phyloP scores from a whole-genome alignment of 2,329 filamentous ascomycete species.

The Verruconis gallopava region DNA sequence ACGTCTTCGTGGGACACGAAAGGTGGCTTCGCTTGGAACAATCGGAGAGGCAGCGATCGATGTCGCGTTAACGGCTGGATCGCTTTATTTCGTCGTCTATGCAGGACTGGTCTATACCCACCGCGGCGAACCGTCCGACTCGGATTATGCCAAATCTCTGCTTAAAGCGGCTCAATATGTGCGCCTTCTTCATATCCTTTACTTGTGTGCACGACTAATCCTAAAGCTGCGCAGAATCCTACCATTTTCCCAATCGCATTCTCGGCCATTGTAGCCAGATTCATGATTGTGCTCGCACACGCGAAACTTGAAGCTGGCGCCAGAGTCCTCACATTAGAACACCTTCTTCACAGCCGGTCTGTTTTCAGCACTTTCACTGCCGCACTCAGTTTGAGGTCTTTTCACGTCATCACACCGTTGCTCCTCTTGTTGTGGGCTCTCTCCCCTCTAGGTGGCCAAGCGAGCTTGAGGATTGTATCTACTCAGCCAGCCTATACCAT shows the following conservation, averaged over 20 bases:
- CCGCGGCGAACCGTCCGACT: background rate
- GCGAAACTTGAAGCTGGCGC: conserved; percentile 21
- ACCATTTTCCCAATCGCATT: conserved; percentile 26
- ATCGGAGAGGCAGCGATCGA: no score
- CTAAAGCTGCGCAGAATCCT: conserved; percentile 15
- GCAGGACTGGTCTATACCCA: background rate
- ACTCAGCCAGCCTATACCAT: conserved; percentile 9
- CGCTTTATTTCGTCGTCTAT: background rate
- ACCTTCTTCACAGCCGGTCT: conserved; percentile 17
- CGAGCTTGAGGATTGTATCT: conserved; percentile 21
- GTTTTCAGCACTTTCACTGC: conserved; percentile 25
- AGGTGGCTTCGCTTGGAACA: no score
- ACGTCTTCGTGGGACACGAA: no score
- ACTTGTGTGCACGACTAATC: no score
- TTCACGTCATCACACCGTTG: conserved; percentile 21
- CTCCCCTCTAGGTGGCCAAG: conserved; percentile 26
- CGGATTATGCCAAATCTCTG: background rate
- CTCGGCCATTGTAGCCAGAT: conserved; percentile 22
- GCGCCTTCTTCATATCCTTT: no score
- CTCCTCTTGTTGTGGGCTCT: conserved; percentile 23
- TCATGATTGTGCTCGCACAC: conserved; percentile 24
- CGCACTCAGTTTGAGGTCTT: conserved; percentile 19
- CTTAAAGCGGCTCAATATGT: background rate
- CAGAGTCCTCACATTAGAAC: conserved; percentile 18
- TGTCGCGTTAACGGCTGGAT: no score